These are phyloP conservation scores for Helicosporidium sp. DNA, from an alignment of 139 green algal species.

Conservation along the genomic window DNA sequence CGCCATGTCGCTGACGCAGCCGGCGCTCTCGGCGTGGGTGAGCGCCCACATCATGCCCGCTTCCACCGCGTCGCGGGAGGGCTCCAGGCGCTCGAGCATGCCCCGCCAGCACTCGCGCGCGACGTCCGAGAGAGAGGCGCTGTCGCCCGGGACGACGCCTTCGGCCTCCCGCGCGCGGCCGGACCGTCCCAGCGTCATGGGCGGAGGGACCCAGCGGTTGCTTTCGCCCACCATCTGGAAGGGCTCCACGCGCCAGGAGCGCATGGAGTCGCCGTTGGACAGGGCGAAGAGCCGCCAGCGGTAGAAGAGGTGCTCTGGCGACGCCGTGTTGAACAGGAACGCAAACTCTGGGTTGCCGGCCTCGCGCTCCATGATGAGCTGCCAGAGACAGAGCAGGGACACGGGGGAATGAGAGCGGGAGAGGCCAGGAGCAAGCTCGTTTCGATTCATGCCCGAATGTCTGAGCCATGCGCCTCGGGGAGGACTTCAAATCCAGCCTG, in stretches of 20 bases:
- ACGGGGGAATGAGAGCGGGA: not conserved
- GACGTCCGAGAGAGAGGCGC: slow-evolving; percentile 16
- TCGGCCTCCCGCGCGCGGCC: not conserved
- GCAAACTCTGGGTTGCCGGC: slow-evolving; percentile 53
- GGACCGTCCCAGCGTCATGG: slow-evolving; percentile 16
- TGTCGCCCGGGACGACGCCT: slow-evolving; percentile 3
- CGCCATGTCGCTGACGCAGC: not conserved
- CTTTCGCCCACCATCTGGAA: slow-evolving; percentile 71
- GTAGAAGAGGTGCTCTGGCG: slow-evolving; percentile 78
- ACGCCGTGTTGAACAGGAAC: slow-evolving; percentile 72
- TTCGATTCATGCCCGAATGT: too few relatives aligned
- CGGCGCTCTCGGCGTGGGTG: slow-evolving; percentile 60
- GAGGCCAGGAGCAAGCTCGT: not conserved
- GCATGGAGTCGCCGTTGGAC: slow-evolving; percentile 26
- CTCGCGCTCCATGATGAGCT: slow-evolving; percentile 65
- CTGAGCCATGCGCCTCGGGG: too few relatives aligned
- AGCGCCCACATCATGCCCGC: slow-evolving; percentile 82
- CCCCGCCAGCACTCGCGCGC: slow-evolving; percentile 70
- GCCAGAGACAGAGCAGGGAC: not conserved
- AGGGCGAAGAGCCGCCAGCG: slow-evolving; percentile 60
- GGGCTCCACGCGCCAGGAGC: slow-evolving; percentile 72
- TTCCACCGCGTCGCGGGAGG: slow-evolving; percentile 37
- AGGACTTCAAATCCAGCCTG: too few relatives aligned
- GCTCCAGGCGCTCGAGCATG: slow-evolving; percentile 58
- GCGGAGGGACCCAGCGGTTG: slow-evolving; percentile 28